Percentiles rank a stretch among this genome's conserved stretches.
These are phyloP conservation scores for Paramecium bursaria DNA, from an alignment of 73 alveolate genomes.

Conservation along the genomic window DNA sequence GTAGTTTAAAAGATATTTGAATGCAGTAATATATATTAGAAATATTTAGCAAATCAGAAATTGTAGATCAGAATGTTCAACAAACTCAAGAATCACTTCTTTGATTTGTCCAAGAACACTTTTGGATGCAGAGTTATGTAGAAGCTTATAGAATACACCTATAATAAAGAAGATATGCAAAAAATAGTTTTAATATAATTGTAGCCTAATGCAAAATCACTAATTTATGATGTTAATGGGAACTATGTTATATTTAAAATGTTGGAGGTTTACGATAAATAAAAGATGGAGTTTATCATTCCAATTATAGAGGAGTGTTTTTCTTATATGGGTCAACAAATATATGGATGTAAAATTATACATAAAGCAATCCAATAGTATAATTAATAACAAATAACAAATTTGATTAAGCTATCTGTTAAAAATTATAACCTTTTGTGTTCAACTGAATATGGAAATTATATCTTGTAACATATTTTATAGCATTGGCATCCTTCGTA, in stretches of 20 bases:
- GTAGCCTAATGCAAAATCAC: neutral
- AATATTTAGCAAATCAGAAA: slow-evolving; percentile 14
- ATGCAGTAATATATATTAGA: slow-evolving; percentile 6
- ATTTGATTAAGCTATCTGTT: slow-evolving; percentile 34
- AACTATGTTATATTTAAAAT: slow-evolving; percentile 38
- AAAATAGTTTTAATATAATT: neutral
- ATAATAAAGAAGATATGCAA: slow-evolving; percentile 29
- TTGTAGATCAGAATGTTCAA: slow-evolving; percentile 34
- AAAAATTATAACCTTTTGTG: slow-evolving; percentile 15
- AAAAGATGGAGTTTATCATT: slow-evolving; percentile 35
- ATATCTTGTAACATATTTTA: slow-evolving; percentile 29
- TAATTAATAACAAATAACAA: slow-evolving; percentile 3
- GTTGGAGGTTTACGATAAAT: slow-evolving; percentile 38
- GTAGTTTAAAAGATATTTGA: slow-evolving; percentile 38
- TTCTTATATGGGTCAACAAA: slow-evolving; percentile 40
- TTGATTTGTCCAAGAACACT: slow-evolving; percentile 29
- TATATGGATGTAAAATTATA: slow-evolving; percentile 40
- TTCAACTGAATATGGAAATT: slow-evolving; percentile 49
- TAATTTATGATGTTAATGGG: slow-evolving; percentile 44
- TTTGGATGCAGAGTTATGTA: slow-evolving; percentile 56
- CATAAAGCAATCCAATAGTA: slow-evolving; percentile 34
- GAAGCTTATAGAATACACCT: slow-evolving; percentile 29
- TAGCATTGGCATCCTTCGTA: slow-evolving; percentile 42
- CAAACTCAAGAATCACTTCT: slow-evolving; percentile 30
- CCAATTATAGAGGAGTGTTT: slow-evolving; percentile 44